phyloP scores from a whole-genome alignment of 805 yeast species.

The Nakazawaea anatomiae region DNA sequence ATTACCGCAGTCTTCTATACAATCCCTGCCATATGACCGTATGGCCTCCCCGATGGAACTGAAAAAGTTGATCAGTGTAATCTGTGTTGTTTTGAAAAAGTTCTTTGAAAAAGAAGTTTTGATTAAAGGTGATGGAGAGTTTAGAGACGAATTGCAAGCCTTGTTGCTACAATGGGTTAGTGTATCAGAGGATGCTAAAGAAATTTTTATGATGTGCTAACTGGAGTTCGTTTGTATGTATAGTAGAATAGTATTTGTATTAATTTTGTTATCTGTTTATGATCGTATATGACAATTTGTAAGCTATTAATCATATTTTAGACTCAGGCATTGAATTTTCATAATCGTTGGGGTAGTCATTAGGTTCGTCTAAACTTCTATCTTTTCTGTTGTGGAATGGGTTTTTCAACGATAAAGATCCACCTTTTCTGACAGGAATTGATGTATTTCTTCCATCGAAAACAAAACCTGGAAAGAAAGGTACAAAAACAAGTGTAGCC shows the following conservation, averaged over 20 bases:
- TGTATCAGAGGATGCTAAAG: constrained; percentile 54
- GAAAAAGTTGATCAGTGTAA: constrained; percentile 40
- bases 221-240: too few relatives aligned
- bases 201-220: constrained; percentile 28
- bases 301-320: neutral
- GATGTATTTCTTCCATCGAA: constrained; percentile 26
- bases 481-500: constrained; percentile 39
- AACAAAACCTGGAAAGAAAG: constrained; percentile 60
- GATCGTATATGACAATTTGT: neutral
- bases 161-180: constrained; percentile 64
- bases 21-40: constrained; percentile 15
- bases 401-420: neutral
- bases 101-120: constrained; percentile 40
- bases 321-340: neutral
- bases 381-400: neutral
- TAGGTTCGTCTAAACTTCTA: neutral
- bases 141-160: constrained; percentile 52
- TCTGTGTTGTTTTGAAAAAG: constrained; percentile 59
- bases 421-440: constrained; percentile 11
- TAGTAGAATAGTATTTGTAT: too few relatives aligned
- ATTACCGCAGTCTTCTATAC: neutral
- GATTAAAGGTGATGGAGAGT: constrained; percentile 42
- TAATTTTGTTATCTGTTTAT: too few relatives aligned
- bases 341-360: neutral
- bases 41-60: constrained; percentile 25